These are phyloP conservation scores for Phytophthora foliorum DNA, from an alignment of 352 stramenopile genomes.

Conservation along the genomic window DNA sequence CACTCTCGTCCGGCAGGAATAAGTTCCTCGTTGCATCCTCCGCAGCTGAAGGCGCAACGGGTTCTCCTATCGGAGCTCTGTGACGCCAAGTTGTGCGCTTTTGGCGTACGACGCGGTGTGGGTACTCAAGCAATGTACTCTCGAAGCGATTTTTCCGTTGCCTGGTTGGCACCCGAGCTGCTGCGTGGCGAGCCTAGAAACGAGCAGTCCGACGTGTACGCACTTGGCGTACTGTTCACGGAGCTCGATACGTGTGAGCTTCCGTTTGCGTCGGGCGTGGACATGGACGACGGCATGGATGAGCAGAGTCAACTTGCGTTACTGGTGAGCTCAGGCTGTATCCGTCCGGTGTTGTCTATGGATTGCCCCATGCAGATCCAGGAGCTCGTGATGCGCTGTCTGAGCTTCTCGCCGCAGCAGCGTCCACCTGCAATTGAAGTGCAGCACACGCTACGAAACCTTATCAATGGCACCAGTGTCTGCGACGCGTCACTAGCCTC, in stretches of 20 bases:
- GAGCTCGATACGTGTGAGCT: slow-evolving; percentile 69
- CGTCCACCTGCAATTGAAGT: slow-evolving; percentile 49
- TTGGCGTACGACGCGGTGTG: slow-evolving; percentile 44
- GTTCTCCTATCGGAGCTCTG: slow-evolving; percentile 55
- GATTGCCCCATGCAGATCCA: slow-evolving; percentile 59
- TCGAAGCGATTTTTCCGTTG: slow-evolving; percentile 41
- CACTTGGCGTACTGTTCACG: slow-evolving; percentile 62
- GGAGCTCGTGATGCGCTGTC: slow-evolving; percentile 52
- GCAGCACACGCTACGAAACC: slow-evolving; percentile 50
- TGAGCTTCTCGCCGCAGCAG: slow-evolving; percentile 56
- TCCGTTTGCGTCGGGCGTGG: slow-evolving; percentile 51
- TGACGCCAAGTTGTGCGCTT: slow-evolving; percentile 63
- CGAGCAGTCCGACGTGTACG: slow-evolving; percentile 54
- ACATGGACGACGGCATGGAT: slow-evolving; percentile 49
- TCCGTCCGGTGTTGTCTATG: slow-evolving; percentile 52
- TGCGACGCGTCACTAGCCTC: slow-evolving; percentile 31
- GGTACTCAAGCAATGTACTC: slow-evolving; percentile 15
- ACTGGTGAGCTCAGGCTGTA: slow-evolving; percentile 56
- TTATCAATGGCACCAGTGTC: slow-evolving; percentile 46
- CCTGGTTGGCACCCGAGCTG: slow-evolving; percentile 67
- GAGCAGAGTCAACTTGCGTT: slow-evolving; percentile 56
- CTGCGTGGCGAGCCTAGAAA: slow-evolving; percentile 44
- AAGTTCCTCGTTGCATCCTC: slow-evolving; percentile 31
- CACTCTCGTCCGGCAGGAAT: slow-evolving; percentile 42
- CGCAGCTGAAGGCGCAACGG: slow-evolving; percentile 52